Base-by-base conservation (phyloP, 805 yeast genomes). In the Wickerhamomyces hampshirensis region DNA sequence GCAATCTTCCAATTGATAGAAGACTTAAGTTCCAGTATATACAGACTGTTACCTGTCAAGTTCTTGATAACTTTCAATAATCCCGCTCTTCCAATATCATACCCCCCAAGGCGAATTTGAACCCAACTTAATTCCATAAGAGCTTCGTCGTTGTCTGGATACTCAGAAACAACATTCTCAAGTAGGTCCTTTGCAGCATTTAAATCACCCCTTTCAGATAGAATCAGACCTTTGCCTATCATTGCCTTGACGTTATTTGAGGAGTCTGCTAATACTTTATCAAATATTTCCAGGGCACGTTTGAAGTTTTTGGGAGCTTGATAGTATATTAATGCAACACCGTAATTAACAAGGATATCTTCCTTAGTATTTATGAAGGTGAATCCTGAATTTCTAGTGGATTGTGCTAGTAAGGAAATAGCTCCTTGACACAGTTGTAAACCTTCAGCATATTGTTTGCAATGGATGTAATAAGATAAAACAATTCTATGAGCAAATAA, bases 281-380 rank as follows among this genome's bases (percentile, higher is more conserved):
- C 82, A 57, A 82, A 93, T 12, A 88, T 58, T 33, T 75, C 75
- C 19, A 82, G 53, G 0, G 98, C 98, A 18, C 80, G 68, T 3
- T 74, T 67, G 51, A 76, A 86, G 59, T 91, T 84, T 58, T 87
- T 87, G 9, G 98, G 98, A 0, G 97, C 84, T 56, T 91, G 96
- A 51, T 80, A 73, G 53, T 85, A 82, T 0, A 95, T 84, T 53
- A 88, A 85, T 1, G 83, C 71, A 1, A 79, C 73, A 0, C 93
- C 98, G 37, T 85, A 65, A 17, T 75, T 67, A 26, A 87, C 69
- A 7, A 82, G 65, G 16, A 85, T 60, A 34, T 78, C 83, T 34
- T 68, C 69, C 45, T 69, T 75, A 2, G 88, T 68, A 43, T 76
- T 62, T 1, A 56, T 54, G 27, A 85, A 63, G 8, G 58, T 53